These are phyloP conservation scores for Penicillium parvum DNA, from an alignment of 495 filamentous ascomycete genomes.

Conservation along the genomic window DNA sequence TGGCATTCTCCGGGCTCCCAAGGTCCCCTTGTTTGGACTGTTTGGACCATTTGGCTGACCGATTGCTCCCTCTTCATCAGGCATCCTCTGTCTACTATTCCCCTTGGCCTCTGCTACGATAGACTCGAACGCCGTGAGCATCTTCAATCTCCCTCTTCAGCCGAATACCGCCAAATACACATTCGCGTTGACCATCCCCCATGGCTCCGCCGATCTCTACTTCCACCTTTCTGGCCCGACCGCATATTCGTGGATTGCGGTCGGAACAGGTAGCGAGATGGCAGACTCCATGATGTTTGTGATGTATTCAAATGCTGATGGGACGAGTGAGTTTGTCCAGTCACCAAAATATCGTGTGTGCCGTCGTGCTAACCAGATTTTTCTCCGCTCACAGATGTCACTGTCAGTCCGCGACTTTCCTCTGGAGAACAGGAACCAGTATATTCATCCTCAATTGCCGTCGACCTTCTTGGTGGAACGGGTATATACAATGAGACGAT, in stretches of 20 bases:
- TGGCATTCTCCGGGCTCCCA: too few relatives aligned
- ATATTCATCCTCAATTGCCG: conserved; percentile 31
- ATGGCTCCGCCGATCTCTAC: conserved; percentile 39
- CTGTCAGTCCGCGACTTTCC: conserved; percentile 44
- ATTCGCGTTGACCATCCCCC: conserved; percentile 43
- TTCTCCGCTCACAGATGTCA: conserved; percentile 33
- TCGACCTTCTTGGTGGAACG: conserved; percentile 40
- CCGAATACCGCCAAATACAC: conserved; percentile 30
- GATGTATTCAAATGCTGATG: conserved; percentile 39
- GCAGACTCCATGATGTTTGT: conserved; percentile 48
- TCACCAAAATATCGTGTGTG: not conserved
- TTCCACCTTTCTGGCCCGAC: conserved; percentile 45
- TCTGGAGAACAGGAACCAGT: conserved; percentile 46
- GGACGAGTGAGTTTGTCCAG: conserved; percentile 21
- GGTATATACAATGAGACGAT: conserved; percentile 38
- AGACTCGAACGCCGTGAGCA: not conserved
- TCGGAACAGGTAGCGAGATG: conserved; percentile 54
- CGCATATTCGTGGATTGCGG: conserved; percentile 39
- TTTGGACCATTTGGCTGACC: too few relatives aligned
- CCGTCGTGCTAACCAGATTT: not conserved
- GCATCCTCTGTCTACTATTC: too few relatives aligned
- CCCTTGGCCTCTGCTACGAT: not conserved
- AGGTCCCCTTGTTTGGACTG: too few relatives aligned
- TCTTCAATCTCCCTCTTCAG: conserved; percentile 3
- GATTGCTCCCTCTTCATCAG: too few relatives aligned